These are phyloP conservation scores for Sporothrix variecibatus DNA, from an alignment of 2,329 filamentous ascomycete species.

Conservation along the genomic window DNA sequence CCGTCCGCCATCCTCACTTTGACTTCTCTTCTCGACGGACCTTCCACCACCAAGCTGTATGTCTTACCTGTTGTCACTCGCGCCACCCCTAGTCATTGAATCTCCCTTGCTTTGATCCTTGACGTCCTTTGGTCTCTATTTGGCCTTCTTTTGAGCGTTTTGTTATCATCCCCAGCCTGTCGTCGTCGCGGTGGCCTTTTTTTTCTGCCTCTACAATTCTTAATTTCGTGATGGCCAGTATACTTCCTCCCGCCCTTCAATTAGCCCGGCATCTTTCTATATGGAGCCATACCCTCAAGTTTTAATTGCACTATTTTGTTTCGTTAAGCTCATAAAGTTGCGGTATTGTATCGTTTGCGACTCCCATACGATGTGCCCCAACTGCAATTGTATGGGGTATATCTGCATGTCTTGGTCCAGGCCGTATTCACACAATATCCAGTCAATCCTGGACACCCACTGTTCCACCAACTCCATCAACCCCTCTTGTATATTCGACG, in stretches of 20 bases:
- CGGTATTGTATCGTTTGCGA: background rate
- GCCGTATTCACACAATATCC: background rate
- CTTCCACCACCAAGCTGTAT: background rate
- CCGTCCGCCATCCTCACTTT: background rate
- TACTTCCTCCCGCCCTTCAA: background rate
- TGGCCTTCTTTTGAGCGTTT: background rate
- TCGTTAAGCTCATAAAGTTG: background rate
- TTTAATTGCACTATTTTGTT: background rate
- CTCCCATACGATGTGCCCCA: background rate
- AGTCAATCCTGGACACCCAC: background rate
- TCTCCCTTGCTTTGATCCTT: conserved; percentile 5
- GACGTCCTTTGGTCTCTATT: background rate
- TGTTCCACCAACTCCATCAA: background rate
- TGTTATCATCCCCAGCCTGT: background rate
- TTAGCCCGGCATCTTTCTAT: background rate
- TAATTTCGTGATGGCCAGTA: background rate
- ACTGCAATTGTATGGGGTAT: background rate
- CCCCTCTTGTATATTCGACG: background rate
- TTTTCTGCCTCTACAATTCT: background rate
- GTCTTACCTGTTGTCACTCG: background rate
- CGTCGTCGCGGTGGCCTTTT: background rate
- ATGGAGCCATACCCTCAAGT: too few relatives aligned
- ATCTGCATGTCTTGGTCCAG: conserved; percentile 13
- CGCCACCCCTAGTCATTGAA: conserved; percentile 5
- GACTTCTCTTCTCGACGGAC: background rate